Evolutionary conservation across 768 basidiomycete species (phyloP).

Genomic region (Phallus indusiatus): DNA sequence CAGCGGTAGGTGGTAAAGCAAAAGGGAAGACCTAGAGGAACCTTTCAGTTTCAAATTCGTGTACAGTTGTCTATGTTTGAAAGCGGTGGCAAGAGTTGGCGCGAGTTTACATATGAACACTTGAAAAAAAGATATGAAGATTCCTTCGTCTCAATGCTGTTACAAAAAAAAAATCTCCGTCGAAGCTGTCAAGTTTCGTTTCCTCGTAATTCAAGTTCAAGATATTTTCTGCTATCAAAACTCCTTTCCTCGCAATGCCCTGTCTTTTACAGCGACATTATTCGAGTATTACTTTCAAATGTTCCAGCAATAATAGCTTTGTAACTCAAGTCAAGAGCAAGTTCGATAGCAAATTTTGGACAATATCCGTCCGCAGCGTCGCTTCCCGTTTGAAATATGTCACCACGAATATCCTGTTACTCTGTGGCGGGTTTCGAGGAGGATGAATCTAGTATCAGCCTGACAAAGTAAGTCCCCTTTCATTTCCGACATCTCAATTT

Average conservation of each 20-base stretch:
- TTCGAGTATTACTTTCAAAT: not conserved
- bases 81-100: conserved; percentile 3
- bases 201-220: conserved; percentile 44
- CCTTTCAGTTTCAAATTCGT: no score
- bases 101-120: not conserved
- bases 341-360: conserved; percentile 2
- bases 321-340: conserved; percentile 10
- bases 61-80: conserved; percentile 6
- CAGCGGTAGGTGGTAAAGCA: conserved; percentile 8
- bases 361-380: no score
- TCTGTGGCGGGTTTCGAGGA: no score
- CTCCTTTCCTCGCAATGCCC: conserved; percentile 4
- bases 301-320: conserved; percentile 1
- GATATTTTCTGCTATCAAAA: not conserved
- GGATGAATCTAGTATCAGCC: no score
- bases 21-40: not conserved
- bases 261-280: not conserved
- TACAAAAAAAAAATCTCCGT: conserved; percentile 44
- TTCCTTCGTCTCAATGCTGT: conserved; percentile 8
- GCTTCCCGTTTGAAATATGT: no score
- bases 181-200: conserved; percentile 62
- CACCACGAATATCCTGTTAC: no score
- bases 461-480: no score
- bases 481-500: no score
- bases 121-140: conserved; percentile 7